These are phyloP conservation scores for Astrephomene gubernaculifera DNA, from an alignment of 139 green algal species.

Conservation along the genomic window DNA sequence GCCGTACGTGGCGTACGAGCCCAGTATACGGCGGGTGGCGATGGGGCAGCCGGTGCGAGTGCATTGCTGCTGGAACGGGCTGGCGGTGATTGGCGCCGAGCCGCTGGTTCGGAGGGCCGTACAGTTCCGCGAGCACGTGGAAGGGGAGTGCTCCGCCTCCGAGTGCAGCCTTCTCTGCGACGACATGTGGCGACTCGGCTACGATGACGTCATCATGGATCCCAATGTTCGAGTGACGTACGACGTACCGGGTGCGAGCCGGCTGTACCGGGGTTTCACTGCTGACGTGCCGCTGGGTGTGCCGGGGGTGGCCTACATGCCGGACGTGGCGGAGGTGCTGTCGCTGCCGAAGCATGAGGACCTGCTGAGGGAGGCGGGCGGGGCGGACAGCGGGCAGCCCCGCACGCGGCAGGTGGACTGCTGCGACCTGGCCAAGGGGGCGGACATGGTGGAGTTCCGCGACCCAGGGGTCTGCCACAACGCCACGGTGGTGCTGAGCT, in stretches of 20 bases:
- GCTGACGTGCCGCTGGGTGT: neutral
- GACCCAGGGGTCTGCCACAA: conserved; percentile 19
- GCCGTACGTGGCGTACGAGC: conserved; percentile 44
- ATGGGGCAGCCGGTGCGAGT: conserved; percentile 61
- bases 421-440: conserved; percentile 14
- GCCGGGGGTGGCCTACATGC: neutral
- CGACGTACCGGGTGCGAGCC: neutral
- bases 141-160: conserved; percentile 63
- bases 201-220: conserved; percentile 66
- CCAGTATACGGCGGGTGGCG: conserved; percentile 26
- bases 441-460: conserved; percentile 21
- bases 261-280: neutral
- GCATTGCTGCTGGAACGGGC: conserved; percentile 79
- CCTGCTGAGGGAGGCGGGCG: neutral
- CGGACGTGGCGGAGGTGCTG: neutral
- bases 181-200: conserved; percentile 63
- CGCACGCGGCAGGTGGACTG: neutral
- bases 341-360: conserved; percentile 2
- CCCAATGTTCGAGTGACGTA: conserved; percentile 58
- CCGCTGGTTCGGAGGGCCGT: conserved; percentile 51
- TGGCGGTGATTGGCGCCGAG: conserved; percentile 60
- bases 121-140: conserved; percentile 45
- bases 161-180: conserved; percentile 75
- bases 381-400: neutral
- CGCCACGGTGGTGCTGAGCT: too few relatives aligned